phyloP scores from a whole-genome alignment of 176 grass and related monocot genomes.

The Alopecurus myosuroides region DNA sequence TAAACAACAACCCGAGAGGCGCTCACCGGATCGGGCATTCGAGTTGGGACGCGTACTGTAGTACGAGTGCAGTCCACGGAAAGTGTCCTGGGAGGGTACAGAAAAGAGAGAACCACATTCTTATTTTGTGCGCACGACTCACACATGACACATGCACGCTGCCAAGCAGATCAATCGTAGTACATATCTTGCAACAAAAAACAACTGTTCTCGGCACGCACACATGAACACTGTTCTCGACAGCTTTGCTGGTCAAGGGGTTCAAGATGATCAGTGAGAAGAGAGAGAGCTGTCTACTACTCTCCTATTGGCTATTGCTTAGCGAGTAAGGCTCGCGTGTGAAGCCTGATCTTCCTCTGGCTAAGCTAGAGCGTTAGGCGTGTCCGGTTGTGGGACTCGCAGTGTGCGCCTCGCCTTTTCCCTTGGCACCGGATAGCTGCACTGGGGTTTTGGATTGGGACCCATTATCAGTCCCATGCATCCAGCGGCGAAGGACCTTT shows the following conservation, averaged over 20 bases:
- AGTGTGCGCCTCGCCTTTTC: neutral
- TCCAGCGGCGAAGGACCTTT: neutral
- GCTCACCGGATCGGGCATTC: neutral
- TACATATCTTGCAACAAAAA: neutral
- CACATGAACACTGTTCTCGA: neutral
- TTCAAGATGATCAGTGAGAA: neutral
- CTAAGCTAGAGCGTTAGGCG: neutral
- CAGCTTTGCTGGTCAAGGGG: neutral
- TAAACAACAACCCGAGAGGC: no score
- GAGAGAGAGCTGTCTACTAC: neutral
- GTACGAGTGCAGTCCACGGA: neutral
- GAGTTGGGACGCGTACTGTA: neutral
- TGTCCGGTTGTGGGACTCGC: neutral
- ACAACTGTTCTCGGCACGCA: no score
- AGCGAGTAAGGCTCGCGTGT: conserved; percentile 5
- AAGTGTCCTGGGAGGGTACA: neutral
- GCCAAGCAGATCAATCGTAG: neutral
- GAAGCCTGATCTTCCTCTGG: neutral
- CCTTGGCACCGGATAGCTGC: neutral
- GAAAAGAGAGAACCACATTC: neutral
- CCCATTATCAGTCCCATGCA: neutral
- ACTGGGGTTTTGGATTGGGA: neutral
- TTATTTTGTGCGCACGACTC: neutral
- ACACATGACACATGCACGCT: neutral
- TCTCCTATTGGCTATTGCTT: conserved; percentile 28